These are phyloP conservation scores for Komagataella mondaviorum DNA, from an alignment of 805 yeast genomes.

Conservation along the genomic window DNA sequence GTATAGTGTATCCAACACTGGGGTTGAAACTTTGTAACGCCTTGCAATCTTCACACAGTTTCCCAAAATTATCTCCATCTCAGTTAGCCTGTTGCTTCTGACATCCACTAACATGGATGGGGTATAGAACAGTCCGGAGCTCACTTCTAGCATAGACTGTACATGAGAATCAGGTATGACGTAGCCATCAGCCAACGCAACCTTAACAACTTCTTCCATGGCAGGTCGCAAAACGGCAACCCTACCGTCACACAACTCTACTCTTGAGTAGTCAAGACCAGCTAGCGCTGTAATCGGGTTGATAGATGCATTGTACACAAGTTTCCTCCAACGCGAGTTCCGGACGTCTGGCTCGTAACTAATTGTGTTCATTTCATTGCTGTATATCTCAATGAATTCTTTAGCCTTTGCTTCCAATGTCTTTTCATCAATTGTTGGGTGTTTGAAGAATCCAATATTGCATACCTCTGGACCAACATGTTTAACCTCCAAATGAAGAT, in stretches of 20 bases:
- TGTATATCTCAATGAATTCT: slow-evolving; percentile 31
- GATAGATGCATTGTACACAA: slow-evolving; percentile 55
- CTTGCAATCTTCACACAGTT: slow-evolving; percentile 41
- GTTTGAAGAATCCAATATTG: slow-evolving; percentile 38
- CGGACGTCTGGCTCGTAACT: slow-evolving; percentile 29
- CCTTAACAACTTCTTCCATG: slow-evolving; percentile 49
- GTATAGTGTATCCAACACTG: slow-evolving; percentile 46
- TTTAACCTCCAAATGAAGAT: slow-evolving; percentile 29
- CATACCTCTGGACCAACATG: slow-evolving; percentile 38
- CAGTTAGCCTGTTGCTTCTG: slow-evolving; percentile 53
- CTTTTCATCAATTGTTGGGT: slow-evolving; percentile 18
- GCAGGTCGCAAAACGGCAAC: slow-evolving; percentile 36
- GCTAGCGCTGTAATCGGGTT: slow-evolving; percentile 52
- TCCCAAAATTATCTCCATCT: slow-evolving; percentile 60
- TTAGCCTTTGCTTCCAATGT: slow-evolving; percentile 21
- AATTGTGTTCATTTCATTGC: slow-evolving; percentile 26
- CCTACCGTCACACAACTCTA: slow-evolving; percentile 28
- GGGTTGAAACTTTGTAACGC: slow-evolving; percentile 36
- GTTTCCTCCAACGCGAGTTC: slow-evolving; percentile 48
- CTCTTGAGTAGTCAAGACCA: slow-evolving; percentile 44
- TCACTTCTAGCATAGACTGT: slow-evolving; percentile 37
- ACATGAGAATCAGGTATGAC: slow-evolving; percentile 35
- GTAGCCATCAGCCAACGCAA: slow-evolving; percentile 61
- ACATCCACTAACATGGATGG: slow-evolving; percentile 70
- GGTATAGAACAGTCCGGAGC: slow-evolving; percentile 42